These are phyloP conservation scores for Penicillium tannophilum DNA, from an alignment of 495 filamentous ascomycete genomes.

Conservation along the genomic window DNA sequence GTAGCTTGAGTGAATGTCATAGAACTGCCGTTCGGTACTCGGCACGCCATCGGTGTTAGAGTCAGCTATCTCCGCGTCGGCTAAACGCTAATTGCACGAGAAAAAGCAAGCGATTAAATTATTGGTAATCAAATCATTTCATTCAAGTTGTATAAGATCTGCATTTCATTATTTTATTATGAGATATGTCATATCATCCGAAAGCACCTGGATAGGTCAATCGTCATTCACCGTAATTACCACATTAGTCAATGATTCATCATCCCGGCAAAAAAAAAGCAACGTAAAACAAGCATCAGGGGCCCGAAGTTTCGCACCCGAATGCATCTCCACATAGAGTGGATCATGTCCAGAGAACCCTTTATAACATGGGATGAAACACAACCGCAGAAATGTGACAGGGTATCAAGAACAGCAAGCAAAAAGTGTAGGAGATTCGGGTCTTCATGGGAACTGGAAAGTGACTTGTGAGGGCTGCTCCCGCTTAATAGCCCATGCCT, in stretches of 20 bases:
- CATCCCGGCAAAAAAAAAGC: not conserved
- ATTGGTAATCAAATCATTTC: not conserved
- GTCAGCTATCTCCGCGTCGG: constrained; percentile 14
- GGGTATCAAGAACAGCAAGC: constrained; percentile 24
- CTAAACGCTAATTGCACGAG: constrained; percentile 8
- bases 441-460: constrained; percentile 26
- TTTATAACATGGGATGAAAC: constrained; percentile 2
- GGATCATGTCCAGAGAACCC: not conserved
- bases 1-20: not conserved
- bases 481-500: constrained; percentile 79
- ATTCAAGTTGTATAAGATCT: not conserved
- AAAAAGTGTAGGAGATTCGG: not conserved
- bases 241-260: constrained; percentile 21
- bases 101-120: not conserved
- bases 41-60: constrained; percentile 21
- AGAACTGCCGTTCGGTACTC: constrained; percentile 16
- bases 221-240: constrained; percentile 6
- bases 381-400: constrained; percentile 23
- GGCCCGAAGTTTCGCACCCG: not conserved
- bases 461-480: constrained; percentile 45
- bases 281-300: constrained; percentile 3
- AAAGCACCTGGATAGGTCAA: not conserved
- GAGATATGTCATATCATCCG: not conserved
- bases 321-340: not conserved
- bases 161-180: not conserved